Base-by-base conservation (phyloP, 257 asterid species). In the Solanum tacnaense region DNA sequence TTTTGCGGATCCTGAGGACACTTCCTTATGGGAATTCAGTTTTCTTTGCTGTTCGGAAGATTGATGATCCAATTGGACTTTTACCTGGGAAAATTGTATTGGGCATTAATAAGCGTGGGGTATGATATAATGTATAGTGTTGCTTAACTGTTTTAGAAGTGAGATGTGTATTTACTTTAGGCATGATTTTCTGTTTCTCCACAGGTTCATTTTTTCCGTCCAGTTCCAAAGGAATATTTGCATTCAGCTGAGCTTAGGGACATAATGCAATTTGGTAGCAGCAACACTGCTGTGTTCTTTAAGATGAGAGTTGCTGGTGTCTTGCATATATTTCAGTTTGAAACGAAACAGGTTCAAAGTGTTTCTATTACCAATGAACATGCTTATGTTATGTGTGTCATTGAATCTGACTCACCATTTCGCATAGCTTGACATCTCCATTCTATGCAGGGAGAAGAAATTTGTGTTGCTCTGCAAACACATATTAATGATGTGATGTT, bases 281-380 rank as follows among this genome's bases (percentile, higher is more conserved):
- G 99, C 85, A 96, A 97, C 78, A 93, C 98, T 88, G 99, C 99
- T 86, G 98, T 97, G 60, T 97, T 97, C 91, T 97, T 97, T 91
- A 97, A 97, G 94, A 97, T 97, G 99, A 94, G 99, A 87, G 99
- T 97, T 92, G 99, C 99, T 86, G 99, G 99, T 44, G 98, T 94
- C 89, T 92, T 97, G 91, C 98, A 97, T 90, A 95, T 97, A 88
- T 97, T 97, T 92, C 99, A 97, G 90, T 97, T 97, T 87, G 99
- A 97, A 91, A 96, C 99, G 6, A 96, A 96, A 91, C 99, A 96
- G 98, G 99, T 96, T 18, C 88, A 86, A 62, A 84, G 73, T 35
- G 76, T 32, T 35, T 75, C 32, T 84, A 18, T 88, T 83, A 78
- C 5, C 58, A 36, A 90, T 52, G 78, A 44, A 25, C 44, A 79